phyloP scores from a whole-genome alignment of 345 rosid genomes.

The Salix udensis region DNA sequence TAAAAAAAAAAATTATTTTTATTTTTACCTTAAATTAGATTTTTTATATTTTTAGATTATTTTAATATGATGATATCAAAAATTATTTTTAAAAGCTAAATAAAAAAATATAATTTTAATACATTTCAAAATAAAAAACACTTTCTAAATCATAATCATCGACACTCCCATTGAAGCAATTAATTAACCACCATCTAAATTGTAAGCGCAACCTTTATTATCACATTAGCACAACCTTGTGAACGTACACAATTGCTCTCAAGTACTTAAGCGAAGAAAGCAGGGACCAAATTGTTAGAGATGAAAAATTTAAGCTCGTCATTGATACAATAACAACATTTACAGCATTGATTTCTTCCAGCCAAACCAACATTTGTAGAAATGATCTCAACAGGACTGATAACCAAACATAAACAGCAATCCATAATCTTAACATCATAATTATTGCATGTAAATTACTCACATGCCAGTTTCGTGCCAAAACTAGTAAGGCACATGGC shows the following conservation, averaged over 20 bases:
- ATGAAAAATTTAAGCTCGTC: constrained; percentile 15
- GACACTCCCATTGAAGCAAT: too few relatives aligned
- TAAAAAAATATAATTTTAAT: too few relatives aligned
- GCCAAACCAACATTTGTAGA: constrained; percentile 12
- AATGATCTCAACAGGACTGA: constrained; percentile 12
- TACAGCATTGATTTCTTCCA: constrained; percentile 32
- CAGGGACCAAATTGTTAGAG: not conserved
- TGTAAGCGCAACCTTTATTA: not conserved
- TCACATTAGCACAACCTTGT: not conserved
- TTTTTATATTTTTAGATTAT: too few relatives aligned
- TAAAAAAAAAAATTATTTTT: too few relatives aligned
- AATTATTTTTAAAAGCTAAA: too few relatives aligned
- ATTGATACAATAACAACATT: constrained; percentile 28
- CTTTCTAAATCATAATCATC: too few relatives aligned
- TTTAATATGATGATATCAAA: fast-evolving
- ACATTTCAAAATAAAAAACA: too few relatives aligned
- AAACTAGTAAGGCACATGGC: constrained; percentile 94
- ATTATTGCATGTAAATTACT: constrained; percentile 34
- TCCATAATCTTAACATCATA: constrained; percentile 2
- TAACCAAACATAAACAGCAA: constrained; percentile 19
- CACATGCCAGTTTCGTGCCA: constrained; percentile 93
- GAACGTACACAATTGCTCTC: not conserved
- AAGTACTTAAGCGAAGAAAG: not conserved
- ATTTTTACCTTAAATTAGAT: too few relatives aligned
- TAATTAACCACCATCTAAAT: too few relatives aligned